These are phyloP conservation scores for Tympanopsis confertula DNA, from an alignment of 2,329 filamentous ascomycete genomes.

Conservation along the genomic window DNA sequence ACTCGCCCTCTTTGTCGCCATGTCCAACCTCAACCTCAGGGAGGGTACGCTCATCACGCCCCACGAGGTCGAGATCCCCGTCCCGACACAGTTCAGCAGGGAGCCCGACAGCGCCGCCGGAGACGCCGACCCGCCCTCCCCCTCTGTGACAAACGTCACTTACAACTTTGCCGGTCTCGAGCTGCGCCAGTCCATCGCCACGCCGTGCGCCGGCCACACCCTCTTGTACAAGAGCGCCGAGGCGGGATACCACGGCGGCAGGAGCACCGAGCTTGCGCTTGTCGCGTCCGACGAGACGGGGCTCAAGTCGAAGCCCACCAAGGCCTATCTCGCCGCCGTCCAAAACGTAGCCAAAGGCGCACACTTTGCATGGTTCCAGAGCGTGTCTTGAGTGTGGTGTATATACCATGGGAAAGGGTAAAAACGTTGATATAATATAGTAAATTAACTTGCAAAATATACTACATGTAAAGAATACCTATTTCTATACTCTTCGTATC, in stretches of 20 bases:
- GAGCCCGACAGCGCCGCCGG: background rate
- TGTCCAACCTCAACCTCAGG: conserved; percentile 32
- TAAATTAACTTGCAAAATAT: no score
- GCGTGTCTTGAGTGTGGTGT: no score
- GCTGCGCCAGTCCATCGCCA: conserved; percentile 31
- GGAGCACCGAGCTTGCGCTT: conserved; percentile 36
- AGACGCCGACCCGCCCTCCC: background rate
- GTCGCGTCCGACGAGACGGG: conserved; percentile 16
- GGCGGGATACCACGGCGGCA: conserved; percentile 35
- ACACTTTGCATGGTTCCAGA: no score
- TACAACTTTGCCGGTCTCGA: conserved; percentile 40
- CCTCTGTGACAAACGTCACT: conserved; percentile 8
- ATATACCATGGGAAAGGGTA: no score
- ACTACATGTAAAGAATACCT: no score
- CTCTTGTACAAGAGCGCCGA: conserved; percentile 40
- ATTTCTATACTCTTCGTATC: no score
- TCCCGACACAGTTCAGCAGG: conserved; percentile 10
- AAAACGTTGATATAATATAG: no score
- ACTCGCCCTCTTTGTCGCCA: conserved; percentile 28
- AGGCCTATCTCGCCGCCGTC: no score
- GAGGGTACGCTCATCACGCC: conserved; percentile 28
- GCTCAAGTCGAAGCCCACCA: no score
- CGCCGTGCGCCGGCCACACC: conserved; percentile 28
- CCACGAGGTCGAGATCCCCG: conserved; percentile 12
- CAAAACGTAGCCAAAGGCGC: background rate